Conservation (phyloP, 108 stramenopile species). For the Fragilariopsis cylindrus region DNA sequence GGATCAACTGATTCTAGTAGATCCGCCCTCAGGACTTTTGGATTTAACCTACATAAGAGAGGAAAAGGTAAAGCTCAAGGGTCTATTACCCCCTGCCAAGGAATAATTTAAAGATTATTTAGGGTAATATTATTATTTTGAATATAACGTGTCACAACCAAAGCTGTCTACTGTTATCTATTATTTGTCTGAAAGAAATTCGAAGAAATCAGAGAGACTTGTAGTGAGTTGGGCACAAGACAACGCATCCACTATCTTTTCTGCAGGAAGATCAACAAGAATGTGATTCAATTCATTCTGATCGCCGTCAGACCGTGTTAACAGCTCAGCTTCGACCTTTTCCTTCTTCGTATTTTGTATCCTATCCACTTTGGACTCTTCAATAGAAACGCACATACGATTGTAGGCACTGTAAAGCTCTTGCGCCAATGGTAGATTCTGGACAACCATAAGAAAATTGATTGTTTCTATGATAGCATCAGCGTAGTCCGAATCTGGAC, state of each 20-base stretch:
- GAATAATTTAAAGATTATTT: slow-evolving; percentile 12
- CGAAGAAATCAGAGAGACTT: slow-evolving; percentile 31
- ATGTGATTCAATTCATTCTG: slow-evolving; percentile 37
- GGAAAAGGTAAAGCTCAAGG: slow-evolving; percentile 71
- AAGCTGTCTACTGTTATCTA: neutral
- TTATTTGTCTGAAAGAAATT: slow-evolving; percentile 8
- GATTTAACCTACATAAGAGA: slow-evolving; percentile 76
- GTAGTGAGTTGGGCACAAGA: slow-evolving; percentile 39
- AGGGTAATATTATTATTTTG: neutral
- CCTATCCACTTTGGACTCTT: slow-evolving; percentile 30
- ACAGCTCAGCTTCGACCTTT: slow-evolving; percentile 20
- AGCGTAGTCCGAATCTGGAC: slow-evolving; percentile 51
- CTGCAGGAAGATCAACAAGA: slow-evolving; percentile 50
- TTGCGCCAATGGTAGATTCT: slow-evolving; percentile 41
- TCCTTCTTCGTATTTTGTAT: slow-evolving; percentile 19
- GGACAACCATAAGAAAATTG: slow-evolving; percentile 49
- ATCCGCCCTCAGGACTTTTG: slow-evolving; percentile 73
- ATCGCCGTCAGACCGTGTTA: slow-evolving; percentile 33
- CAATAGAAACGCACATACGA: slow-evolving; percentile 32
- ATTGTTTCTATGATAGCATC: slow-evolving; percentile 67
- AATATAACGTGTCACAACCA: neutral
- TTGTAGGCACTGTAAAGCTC: slow-evolving; percentile 53
- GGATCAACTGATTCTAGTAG: slow-evolving; percentile 47
- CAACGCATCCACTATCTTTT: slow-evolving; percentile 59
- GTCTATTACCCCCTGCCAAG: slow-evolving; percentile 58